A percentile compares a stretch with the other conserved stretches of the same genome.
These are phyloP conservation scores for Camellia lanceoleosa DNA, from an alignment of 148 eudicot genomes.

Conservation along the genomic window DNA sequence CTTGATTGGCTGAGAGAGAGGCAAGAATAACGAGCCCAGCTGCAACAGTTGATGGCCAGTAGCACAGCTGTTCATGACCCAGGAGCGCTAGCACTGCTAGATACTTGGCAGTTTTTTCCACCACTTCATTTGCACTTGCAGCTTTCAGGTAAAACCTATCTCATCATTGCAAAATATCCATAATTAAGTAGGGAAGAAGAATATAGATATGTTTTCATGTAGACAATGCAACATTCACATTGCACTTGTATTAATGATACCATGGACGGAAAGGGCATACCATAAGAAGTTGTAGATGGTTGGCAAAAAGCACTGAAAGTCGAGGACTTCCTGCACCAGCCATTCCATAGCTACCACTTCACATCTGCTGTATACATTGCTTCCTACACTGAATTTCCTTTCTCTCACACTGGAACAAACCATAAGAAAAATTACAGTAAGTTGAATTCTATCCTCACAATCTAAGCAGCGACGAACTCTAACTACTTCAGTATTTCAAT, in stretches of 20 bases:
- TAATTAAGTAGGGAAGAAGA: neutral
- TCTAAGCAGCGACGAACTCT: neutral
- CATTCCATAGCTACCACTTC: constrained; percentile 99
- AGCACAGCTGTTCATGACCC: constrained; percentile 69
- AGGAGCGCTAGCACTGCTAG: constrained; percentile 65
- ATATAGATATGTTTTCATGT: neutral
- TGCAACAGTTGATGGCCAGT: constrained; percentile 96
- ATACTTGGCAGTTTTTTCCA: constrained; percentile 56
- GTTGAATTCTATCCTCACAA: neutral
- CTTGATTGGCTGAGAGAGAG: constrained; percentile 48
- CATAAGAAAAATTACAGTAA: neutral
- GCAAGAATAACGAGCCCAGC: constrained; percentile 79
- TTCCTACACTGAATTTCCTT: constrained; percentile 52
- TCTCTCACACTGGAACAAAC: constrained; percentile 54
- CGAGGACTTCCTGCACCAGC: constrained; percentile 86
- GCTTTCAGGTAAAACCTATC: constrained; percentile 92
- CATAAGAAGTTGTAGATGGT: constrained; percentile 86
- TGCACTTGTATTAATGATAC: neutral
- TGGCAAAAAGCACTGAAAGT: constrained; percentile 75
- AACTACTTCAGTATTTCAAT: neutral
- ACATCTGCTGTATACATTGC: constrained; percentile 52
- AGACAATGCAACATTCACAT: neutral
- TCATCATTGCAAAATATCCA: constrained; percentile 3
- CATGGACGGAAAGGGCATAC: constrained; percentile 29
- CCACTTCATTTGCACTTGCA: constrained; percentile 60